Evolutionary conservation across 805 yeast genomes (phyloP), one percentile per base, ranked within the genome.

Genomic region (Jamesozyma rosinii): DNA sequence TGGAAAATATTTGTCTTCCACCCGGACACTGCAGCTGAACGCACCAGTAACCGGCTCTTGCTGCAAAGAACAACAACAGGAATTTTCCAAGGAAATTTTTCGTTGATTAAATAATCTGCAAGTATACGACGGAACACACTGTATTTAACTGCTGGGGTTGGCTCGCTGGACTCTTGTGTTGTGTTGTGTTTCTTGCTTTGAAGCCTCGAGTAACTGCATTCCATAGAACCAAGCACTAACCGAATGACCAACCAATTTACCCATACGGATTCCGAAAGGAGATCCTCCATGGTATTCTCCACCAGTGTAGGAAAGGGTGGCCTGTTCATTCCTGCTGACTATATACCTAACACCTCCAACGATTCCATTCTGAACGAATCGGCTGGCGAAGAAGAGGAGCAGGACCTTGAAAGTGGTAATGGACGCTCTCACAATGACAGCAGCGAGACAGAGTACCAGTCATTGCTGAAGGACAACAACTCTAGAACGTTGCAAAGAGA

Each of bases 231-330:
- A n/a, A n/a, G n/a, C n/a, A n/a, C n/a, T n/a, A n/a, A n/a, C n/a
- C n/a, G n/a, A n/a, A 49, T 49, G 52, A 10, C 49, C 10, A 49
- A 46, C 29, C 65, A 61, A 44, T 61, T 61, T 43, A 45, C 47
- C 15, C 57, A 57, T 35, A 56, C 61, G 2, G 46, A 57, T 4
- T 46, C 48, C 18, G 58, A 55, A 44, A 52, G 63, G 36, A 54
- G 62, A 18, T 56, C 65, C 1, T 60, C 65, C 5, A 51, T 60
- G 18, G 53, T 62, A 9, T 59, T 56, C 42, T 62, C 66, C 4
- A 56, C 58, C 5, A 57, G 63, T 49, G 51, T 46, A 15, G 64
- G 63, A n/a, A 62, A 60, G 42, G 58, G 57, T 13, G 65, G 64
- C 9, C 43, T 62, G 14, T 59, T 50, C 38, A 49, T 52, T 10